Base-by-base conservation (phyloP, 805 yeast species). In the Sugiyamaella americana region DNA sequence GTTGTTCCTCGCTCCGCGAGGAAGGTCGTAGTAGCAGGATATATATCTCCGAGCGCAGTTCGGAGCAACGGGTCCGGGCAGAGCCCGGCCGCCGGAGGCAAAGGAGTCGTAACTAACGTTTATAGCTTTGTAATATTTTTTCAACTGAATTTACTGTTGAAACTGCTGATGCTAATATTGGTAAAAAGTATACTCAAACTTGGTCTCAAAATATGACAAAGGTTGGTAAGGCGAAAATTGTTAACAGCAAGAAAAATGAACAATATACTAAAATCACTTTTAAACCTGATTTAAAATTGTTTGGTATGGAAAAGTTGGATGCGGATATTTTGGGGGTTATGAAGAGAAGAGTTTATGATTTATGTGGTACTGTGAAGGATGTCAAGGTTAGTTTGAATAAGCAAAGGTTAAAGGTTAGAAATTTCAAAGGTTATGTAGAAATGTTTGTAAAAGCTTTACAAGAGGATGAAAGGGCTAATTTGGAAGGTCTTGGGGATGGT, bases 301-400 rank as follows among this genome's bases (percentile, higher is more conserved):
- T 93, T 57, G 79, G 81, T 46, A 91, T 93, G 98, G 79, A 76
- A n/a, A 65, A 70, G 16, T 69, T 93, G 44, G 98, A 93, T 62
- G 82, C 75, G 2, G 96, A 91, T 59, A 79, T 84, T 29, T 66
- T 89, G 10, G 82, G 94, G 26, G 91, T 93, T 34, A 70, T 93
- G 66, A 79, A 84, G 58, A 79, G 98, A 65, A 87, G 98, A 72
- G 98, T 91, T 21, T 91, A 83, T 61, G 98, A 93, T 72, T 71
- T 93, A 56, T 89, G 95, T 49, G 98, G 98, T 53, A 84, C 98
- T 2, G 95, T 88, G 5, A 76, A 79, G 51, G 95, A 88, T 51
- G 74, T 94, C 51, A 77, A 72, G 52, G 91, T 93, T 38, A 79
- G 73, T 53, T 71, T 93, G 53, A 87, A 93, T 60, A 94, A 85